Evolutionary conservation across 495 filamentous ascomycete species (phyloP), one percentile per base, ranked within the genome.

Genomic region (Penicillium diatomitis): DNA sequence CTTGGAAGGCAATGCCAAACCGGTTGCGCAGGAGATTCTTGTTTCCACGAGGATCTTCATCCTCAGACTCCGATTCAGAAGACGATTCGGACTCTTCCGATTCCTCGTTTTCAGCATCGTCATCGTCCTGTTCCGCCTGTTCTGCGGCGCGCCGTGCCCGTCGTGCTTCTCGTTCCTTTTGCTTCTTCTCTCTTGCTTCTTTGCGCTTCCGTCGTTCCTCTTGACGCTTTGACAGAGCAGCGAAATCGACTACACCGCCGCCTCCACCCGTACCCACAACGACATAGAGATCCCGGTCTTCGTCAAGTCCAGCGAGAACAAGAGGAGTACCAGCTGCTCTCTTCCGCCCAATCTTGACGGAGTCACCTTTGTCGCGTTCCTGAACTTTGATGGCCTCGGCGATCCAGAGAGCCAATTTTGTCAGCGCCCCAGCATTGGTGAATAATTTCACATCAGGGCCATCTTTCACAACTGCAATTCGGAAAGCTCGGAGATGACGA

Each of bases 1-100:
- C 90, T 61, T 96, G 89, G 68, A 97, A 98, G 7, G 94, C 92
- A 61, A 84, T 87, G 8, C 91, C 94, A 56, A 98, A 98, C 41
- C 82, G 80, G 65, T 97, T 97, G 45, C 83, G 68, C 6, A 88
- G 82, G 38, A 84, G 82, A 27, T 85, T 82, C 45, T 77, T 78
- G 37, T 79, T 75, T 32, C 70, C 68, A 6, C 52, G 57, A 9
- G 63, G 66, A 37, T 80, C 78, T 12, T 84, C 84, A 6, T 86
- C 83, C 5, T 79, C 82, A 32, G 77, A 74, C 2, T 75, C 75
- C 4, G 75, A 78, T 32, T 75, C 70, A 0, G 74, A 74, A 8
- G 79, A 77, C 0, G 80, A 79, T 12, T 84, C 84, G 4, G 73
- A 77, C 4, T 80, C 77, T 38, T 80, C 75, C 35, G 79, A 83